Conservation (phyloP, 2,329 filamentous ascomycete species). For the Phialophora expanda region DNA sequence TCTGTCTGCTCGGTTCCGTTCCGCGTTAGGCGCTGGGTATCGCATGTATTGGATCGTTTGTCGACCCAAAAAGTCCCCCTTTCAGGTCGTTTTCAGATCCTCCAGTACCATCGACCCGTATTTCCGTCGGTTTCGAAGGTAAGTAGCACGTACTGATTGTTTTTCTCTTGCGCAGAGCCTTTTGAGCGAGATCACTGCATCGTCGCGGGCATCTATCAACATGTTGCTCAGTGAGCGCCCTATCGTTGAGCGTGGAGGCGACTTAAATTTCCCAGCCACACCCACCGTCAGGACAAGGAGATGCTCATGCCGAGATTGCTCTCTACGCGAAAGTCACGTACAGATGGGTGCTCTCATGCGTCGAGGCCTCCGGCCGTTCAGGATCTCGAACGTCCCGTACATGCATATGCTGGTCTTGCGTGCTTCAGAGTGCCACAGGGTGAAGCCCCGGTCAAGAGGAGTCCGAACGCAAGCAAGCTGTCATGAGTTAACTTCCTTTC, state of each 20-base stretch:
- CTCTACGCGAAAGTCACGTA: not conserved
- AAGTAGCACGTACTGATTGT: constrained; percentile 18
- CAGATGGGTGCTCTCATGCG: not conserved
- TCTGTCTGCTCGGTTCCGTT: not conserved
- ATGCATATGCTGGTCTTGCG: not conserved
- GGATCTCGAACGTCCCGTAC: not conserved
- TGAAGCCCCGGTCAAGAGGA: not conserved
- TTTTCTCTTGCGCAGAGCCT: constrained; percentile 53
- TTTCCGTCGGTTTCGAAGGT: not conserved
- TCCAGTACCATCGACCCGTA: not conserved
- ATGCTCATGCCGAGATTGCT: not conserved
- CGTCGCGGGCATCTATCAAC: constrained; percentile 66
- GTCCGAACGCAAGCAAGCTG: not conserved
- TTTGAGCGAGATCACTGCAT: constrained; percentile 73
- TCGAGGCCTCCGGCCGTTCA: not conserved
- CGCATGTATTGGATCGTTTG: not conserved
- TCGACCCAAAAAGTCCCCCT: not conserved
- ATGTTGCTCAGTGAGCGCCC: constrained; percentile 38
- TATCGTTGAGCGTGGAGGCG: not conserved
- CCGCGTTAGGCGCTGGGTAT: not conserved
- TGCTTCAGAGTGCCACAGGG: not conserved
- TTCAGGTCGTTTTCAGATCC: not conserved
- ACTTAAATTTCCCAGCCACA: not conserved
- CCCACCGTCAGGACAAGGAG: not conserved
- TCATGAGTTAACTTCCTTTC: not conserved